Conservation (phyloP, 1,284 basidiomycete species). For the Apiotrichum laibachii region DNA sequence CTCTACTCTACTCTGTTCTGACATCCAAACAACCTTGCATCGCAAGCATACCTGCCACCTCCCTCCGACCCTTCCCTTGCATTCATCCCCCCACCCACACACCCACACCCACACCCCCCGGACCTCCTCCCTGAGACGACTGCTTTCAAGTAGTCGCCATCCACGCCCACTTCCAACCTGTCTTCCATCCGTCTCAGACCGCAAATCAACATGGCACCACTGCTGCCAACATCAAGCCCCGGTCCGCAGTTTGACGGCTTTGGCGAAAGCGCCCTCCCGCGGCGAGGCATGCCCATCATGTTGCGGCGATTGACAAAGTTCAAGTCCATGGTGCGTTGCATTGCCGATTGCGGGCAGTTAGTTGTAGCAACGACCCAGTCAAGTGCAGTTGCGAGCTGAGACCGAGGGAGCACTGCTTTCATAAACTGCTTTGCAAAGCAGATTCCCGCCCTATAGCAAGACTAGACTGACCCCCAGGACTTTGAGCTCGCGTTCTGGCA, state of each 20-base stretch:
- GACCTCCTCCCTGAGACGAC: neutral
- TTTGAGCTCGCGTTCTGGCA: conserved; percentile 94
- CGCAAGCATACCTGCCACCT: too few relatives aligned
- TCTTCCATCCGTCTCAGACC: conserved; percentile 30
- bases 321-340: conserved; percentile 71
- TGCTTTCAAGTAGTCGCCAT: neutral
- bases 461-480: conserved; percentile 59
- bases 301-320: conserved; percentile 73
- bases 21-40: too few relatives aligned
- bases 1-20: too few relatives aligned
- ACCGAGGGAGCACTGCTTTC: neutral
- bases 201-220: conserved; percentile 17
- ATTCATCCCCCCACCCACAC: too few relatives aligned
- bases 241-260: conserved; percentile 10
- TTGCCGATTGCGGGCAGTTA: neutral
- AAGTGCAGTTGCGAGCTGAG: neutral
- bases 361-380: too few relatives aligned
- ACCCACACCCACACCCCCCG: too few relatives aligned
- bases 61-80: too few relatives aligned
- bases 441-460: neutral
- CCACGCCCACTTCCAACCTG: conserved; percentile 13
- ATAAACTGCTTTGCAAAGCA: neutral
- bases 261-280: conserved; percentile 7
- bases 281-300: conserved; percentile 61
- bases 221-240: conserved; percentile 16